A percentile compares a stretch with the other conserved stretches of the same genome.
Evolutionary conservation across 2,329 filamentous ascomycete genomes (phyloP).

Genomic region (Davidsoniella australis): DNA sequence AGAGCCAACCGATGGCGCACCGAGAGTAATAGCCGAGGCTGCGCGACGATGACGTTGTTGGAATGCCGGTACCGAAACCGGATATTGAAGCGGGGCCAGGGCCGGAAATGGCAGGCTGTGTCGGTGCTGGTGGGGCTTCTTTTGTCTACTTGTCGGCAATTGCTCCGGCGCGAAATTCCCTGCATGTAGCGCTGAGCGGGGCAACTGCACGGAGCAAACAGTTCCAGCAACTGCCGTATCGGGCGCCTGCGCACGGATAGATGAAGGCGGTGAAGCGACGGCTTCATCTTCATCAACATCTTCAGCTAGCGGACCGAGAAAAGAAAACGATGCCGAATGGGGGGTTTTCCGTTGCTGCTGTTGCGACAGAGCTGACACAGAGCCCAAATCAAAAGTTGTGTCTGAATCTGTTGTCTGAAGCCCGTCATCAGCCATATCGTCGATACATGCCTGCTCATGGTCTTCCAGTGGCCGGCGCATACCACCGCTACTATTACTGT

Average conservation of each 20-base stretch:
- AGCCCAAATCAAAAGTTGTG: not conserved
- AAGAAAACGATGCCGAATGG: not conserved
- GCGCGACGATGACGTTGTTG: no score
- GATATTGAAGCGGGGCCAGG: no score
- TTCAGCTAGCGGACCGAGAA: not conserved
- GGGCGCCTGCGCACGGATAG: no score
- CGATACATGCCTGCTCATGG: no score
- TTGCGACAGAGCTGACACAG: not conserved
- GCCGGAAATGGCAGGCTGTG: no score
- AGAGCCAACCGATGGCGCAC: not conserved
- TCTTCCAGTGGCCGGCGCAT: no score
- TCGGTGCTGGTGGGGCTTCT: no score
- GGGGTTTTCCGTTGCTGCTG: no score
- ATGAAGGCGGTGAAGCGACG: not conserved
- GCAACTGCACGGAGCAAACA: conserved; percentile 52
- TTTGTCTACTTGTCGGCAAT: not conserved
- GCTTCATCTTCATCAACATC: not conserved
- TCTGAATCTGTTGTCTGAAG: no score
- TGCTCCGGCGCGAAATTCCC: conserved; percentile 44
- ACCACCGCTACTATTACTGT: no score
- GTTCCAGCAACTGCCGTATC: not conserved
- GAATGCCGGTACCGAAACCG: no score
- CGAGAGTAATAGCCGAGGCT: conserved; percentile 10
- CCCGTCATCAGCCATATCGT: no score
- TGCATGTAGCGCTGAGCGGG: conserved; percentile 57